phyloP scores from a whole-genome alignment of 129 eudicot species.

The Ambrosia artemisiifolia region DNA sequence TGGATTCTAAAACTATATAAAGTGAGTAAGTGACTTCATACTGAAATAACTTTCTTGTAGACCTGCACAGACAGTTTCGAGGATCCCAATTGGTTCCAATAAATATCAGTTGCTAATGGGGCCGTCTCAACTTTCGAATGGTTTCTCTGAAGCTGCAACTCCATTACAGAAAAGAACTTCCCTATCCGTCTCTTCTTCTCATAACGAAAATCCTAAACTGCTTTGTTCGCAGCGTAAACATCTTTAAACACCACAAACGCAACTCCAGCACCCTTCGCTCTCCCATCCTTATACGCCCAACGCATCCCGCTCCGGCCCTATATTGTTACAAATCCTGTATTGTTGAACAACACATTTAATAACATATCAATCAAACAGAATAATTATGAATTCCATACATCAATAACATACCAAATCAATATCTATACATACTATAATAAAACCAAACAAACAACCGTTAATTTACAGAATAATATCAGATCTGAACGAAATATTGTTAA shows the following conservation, averaged over 20 bases:
- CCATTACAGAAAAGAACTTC: slow-evolving; percentile 74
- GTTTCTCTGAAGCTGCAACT: slow-evolving; percentile 86
- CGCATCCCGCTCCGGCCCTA: slow-evolving; percentile 61
- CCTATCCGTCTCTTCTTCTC: slow-evolving; percentile 79
- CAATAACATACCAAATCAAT: too few relatives aligned
- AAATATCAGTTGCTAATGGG: slow-evolving; percentile 88
- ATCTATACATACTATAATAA: too few relatives aligned
- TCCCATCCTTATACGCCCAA: slow-evolving; percentile 80
- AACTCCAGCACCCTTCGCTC: slow-evolving; percentile 94
- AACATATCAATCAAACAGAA: too few relatives aligned
- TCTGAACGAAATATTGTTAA: too few relatives aligned
- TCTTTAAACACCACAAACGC: too few relatives aligned
- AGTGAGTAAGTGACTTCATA: too few relatives aligned
- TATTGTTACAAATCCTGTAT: too few relatives aligned
- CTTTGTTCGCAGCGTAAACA: slow-evolving; percentile 87
- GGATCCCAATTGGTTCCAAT: slow-evolving; percentile 96
- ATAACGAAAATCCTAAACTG: slow-evolving; percentile 74
- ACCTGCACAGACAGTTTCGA: slow-evolving; percentile 57
- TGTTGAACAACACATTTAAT: too few relatives aligned
- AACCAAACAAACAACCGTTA: too few relatives aligned
- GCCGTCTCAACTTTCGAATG: slow-evolving; percentile 96
- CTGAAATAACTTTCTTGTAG: slow-evolving; percentile 68
- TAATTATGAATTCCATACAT: too few relatives aligned
- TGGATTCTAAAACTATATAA: too few relatives aligned
- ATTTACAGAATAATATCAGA: too few relatives aligned